Evolutionary conservation across 345 rosid species (phyloP), one percentile per base, ranked within the genome.

Genomic region (Hibiscus trionum): DNA sequence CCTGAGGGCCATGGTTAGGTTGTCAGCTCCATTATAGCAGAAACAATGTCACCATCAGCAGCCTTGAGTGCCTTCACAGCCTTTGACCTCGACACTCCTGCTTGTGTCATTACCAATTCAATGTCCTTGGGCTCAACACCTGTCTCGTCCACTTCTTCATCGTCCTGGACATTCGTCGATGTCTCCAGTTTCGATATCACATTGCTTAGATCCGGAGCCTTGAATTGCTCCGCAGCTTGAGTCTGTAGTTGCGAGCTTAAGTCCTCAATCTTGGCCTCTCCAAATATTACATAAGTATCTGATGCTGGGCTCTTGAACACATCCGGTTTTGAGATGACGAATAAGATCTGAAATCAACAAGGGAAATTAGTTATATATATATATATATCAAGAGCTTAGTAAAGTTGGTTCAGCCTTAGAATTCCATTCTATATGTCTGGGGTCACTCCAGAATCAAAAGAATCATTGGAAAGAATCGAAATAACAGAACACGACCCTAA

Each of bases 1-100:
- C 4, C 12, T 67, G 58, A 26, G 15, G 1, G 42, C 35, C n/a
- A 50, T 29, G 50, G 58, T 82, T 82, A 92, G 72, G 76, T 86
- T 61, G 97, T 92, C 53, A 92, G 97, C 77, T 92, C 96, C 97
- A 92, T 90, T 61, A 92, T 92, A 71, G 97, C 97, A 66, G 88
- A 62, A 66, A 92, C 96, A 16, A 92, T 92, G 80, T 92, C 96
- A 2, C 96, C 97, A 70, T 86, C 73, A 1, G 88, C 82, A 14
- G 86, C 83, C 83, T 92, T 92, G 74, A 92, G 90, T 31, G 97
- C 87, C 76, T 81, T 88, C 12, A 92, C 94, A 2, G 97, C 96
- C 78, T 76, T 90, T 31, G 87, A 65, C 80, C 84, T 85, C 1
- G 91, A 79, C 47, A 92, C 97, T 76, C 92, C 93, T 11, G 96